Evolutionary conservation across 768 basidiomycete genomes (phyloP), one percentile per base, ranked within the genome.

Genomic region (Ephemerocybe angulata): DNA sequence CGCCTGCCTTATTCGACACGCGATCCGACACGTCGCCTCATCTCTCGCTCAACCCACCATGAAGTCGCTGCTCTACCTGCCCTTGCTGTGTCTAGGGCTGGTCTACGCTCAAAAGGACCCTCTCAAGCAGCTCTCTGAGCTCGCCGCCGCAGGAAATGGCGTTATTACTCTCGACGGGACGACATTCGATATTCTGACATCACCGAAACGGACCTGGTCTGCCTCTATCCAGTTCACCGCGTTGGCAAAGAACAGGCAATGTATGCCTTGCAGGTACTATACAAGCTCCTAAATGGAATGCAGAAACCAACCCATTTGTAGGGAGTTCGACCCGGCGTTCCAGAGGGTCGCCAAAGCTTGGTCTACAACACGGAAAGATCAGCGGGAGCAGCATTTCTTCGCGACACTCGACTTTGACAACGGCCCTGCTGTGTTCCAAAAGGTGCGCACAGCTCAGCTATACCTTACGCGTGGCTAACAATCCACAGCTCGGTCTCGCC

Each of bases 211-310:
- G 58, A 84, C 87, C 60, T 99, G 95, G 87, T 88, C 89, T 1
- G 85, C 86, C n/a, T 77, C 87, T 3, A 76, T 99, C 51, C 86
- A 93, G 12, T 80, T 98, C 67, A 99, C 97, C 1, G 97, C 97
- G 0, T 70, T 97, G 58, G 87, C 86, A 61, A 73, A 82, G 10
- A 80, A 85, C 58, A 85, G 91, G 65, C 88, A 86, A 69, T 99
- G 97, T 69, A 69, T 67, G n/a, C 96, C 95, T 43, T 99, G 97
- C 88, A 88, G 71, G 90, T 80, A 5, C 28, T 1, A 10, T 17
- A 29, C 13, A 3, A 52, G 8, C 21, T 19, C 48, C 22, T 6
- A n/a, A 22, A 48, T 5, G 1, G 5, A 17, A 25, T 54, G 56
- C 43, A 53, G 33, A 51, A 52, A 37, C 35, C 52, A 15, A 56